Percentiles rank a stretch among this genome's conserved stretches.
phyloP scores from a whole-genome alignment of 139 green algal species.

The Chlorella sorokiniana region DNA sequence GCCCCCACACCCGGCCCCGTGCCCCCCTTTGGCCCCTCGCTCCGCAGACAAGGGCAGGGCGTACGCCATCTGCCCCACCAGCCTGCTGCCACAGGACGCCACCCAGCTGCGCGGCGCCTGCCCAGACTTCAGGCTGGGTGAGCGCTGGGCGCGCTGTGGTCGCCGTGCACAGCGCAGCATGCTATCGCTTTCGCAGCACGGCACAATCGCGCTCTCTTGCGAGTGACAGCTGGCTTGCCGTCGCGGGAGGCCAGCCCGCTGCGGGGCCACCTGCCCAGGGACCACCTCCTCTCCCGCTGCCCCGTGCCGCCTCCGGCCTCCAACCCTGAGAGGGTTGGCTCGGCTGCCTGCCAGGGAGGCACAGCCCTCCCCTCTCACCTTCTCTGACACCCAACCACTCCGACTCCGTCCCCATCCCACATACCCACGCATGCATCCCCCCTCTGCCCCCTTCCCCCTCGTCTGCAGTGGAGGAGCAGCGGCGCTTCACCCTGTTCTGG shows the following conservation, averaged over 20 bases:
- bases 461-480: conserved; percentile 44
- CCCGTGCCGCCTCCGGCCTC: too few relatives aligned
- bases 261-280: too few relatives aligned
- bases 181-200: neutral
- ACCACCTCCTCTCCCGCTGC: too few relatives aligned
- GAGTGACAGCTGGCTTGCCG: too few relatives aligned
- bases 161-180: neutral
- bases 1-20: neutral
- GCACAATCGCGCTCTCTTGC: too few relatives aligned
- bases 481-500: conserved; percentile 52
- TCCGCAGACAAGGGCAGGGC: conserved; percentile 14
- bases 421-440: too few relatives aligned
- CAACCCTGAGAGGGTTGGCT: too few relatives aligned
- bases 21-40: neutral
- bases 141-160: neutral
- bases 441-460: neutral
- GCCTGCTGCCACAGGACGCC: conserved; percentile 9
- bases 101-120: conserved; percentile 19
- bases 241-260: too few relatives aligned
- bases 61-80: conserved; percentile 48
- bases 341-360: too few relatives aligned
- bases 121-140: conserved; percentile 51
- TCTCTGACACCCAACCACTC: neutral
- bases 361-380: neutral
- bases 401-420: neutral